Base-by-base conservation (phyloP, 345 rosid species). In the Brassica carinata region DNA sequence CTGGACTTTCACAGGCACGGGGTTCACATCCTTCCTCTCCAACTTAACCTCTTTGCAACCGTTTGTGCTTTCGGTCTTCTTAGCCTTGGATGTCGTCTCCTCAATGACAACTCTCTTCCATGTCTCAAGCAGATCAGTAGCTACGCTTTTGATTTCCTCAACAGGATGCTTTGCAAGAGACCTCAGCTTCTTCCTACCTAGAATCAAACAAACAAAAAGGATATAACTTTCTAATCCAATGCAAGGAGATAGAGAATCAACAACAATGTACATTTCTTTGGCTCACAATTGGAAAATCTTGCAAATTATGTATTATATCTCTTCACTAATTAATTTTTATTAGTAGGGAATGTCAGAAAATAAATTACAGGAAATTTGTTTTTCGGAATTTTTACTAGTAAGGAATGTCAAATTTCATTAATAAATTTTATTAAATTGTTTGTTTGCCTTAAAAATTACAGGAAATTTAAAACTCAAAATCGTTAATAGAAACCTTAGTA, bases 51-150 rank as follows among this genome's bases (percentile, higher is more conserved):
- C 86, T 85, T 88, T 72, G 81, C 70, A 68, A 72, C 89, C 79
- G 36, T 80, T 80, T 2, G 71, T 64, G 68, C 75, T 48, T 15
- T 53, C 58, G 58, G 58, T 53, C 1, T 53, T 53, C 58, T 89
- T 87, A 36, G 51, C 88, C 71, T 78, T 90, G 43, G 43, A 36
- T 29, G 86, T 53, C 17, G 97, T 91, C 92, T 93, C 98, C 8
- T 92, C 94, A 38, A 93, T 84, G 73, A 96, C 89, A 69, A 90
- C 81, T 82, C 85, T 89, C 88, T 96, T 96, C 99, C 99, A 96
- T 23, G 83, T 63, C 75, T 96, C 96, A 71, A 93, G 91, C 83
- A 96, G 84, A 77, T 87, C 88, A 53, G 91, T 78, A 73, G 97
- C 96, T 43, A 77, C 79, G 64, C 71, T 73, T 59, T 86, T 87